Percentiles rank a stretch among this genome's conserved stretches.
Evolutionary conservation across 805 yeast genomes (phyloP).

Genomic region (Metschnikowia baotianmanensis): DNA sequence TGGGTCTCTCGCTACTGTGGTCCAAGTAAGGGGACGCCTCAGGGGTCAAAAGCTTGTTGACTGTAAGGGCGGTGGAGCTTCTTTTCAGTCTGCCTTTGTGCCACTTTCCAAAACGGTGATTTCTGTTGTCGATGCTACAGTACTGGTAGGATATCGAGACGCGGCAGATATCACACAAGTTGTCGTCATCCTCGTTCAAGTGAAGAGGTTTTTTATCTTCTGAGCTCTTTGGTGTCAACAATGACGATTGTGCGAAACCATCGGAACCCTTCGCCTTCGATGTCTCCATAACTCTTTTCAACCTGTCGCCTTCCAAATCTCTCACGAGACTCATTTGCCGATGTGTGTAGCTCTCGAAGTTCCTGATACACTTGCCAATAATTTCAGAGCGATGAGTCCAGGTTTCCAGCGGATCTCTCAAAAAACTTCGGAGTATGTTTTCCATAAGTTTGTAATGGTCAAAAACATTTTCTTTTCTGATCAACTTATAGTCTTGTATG

Average conservation of each 20-base stretch:
- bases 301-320: constrained; percentile 22
- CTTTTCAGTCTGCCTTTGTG: constrained; percentile 15
- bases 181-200: constrained; percentile 39
- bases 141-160: constrained; percentile 49
- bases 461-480: constrained; percentile 46
- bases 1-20: neutral
- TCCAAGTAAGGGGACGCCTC: constrained; percentile 32
- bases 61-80: constrained; percentile 4
- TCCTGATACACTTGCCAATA: constrained; percentile 24
- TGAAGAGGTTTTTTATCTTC: neutral
- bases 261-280: neutral
- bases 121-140: constrained; percentile 36
- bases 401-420: neutral
- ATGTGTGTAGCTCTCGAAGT: constrained; percentile 27
- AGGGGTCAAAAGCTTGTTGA: constrained; percentile 35
- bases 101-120: constrained; percentile 22
- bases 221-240: constrained; percentile 4
- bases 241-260: neutral
- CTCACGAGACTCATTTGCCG: constrained; percentile 21
- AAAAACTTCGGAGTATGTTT: constrained; percentile 38
- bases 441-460: constrained; percentile 52
- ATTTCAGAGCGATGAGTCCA: constrained; percentile 12
- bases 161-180: constrained; percentile 48
- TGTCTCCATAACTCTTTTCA: constrained; percentile 8
- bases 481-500: constrained; percentile 24